Base-by-base conservation (phyloP, 805 yeast species). In the Candida ponderosae region DNA sequence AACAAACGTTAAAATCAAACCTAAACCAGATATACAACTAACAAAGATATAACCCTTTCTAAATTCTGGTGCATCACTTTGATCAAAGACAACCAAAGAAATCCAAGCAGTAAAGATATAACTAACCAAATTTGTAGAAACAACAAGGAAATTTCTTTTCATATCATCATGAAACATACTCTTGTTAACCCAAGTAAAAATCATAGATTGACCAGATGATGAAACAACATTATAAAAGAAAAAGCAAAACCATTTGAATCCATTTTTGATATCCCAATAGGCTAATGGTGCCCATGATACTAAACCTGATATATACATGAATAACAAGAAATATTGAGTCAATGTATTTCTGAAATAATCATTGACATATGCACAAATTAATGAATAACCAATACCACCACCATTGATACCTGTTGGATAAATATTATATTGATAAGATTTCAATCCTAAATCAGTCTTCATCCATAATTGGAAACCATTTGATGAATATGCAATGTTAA, bases 161-260 rank as follows among this genome's bases (percentile, higher is more conserved):
- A 50, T 44, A 37, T 58, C 61, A 36, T 58, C 56, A 35, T 46
- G 40, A 29, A 57, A 55, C 16, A 73, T 48, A 16, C 66, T 46
- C 24, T 72, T 56, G 43, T 73, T 72, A 31, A 72, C 65, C 79
- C 79, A 74, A 7, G 74, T 57, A 38, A 63, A 72, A 9, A 72
- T 66, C 40, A 66, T 65, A 4, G 77, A 76, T 54, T 68, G 76
- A 2, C 74, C 77, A 68, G 68, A 69, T 4, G 67, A 48, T 0
- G 69, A 57, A 6, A 75, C 73, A 13, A 66, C 50, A 3, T 76
- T 74, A 5, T 66, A 53, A 31, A 72, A 40, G 40, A 63, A 70
- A 48, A 68, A 74, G 15, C 65, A 56, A 14, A 67, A 50, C 70
- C 74, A 72, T 38, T 70, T 73, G 28, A 63, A 60, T 3, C 69